These are phyloP conservation scores for Stagonosporopsis tanaceti DNA, from an alignment of 2,329 filamentous ascomycete genomes.

Conservation along the genomic window DNA sequence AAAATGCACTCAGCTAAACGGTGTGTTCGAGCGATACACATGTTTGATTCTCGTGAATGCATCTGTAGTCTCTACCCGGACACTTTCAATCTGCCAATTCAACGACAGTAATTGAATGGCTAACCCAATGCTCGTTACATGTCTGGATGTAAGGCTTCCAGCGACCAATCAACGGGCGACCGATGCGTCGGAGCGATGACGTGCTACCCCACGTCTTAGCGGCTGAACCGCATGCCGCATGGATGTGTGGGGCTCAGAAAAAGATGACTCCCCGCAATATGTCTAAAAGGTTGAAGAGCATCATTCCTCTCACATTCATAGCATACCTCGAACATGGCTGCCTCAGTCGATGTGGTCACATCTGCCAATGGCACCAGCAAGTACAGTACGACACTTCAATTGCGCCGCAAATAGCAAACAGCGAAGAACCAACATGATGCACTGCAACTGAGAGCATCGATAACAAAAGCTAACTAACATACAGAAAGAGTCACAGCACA, in stretches of 20 bases:
- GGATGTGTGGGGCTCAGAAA: constrained; percentile 22
- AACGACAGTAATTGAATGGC: too few relatives aligned
- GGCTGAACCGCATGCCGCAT: constrained; percentile 30
- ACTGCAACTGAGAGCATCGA: too few relatives aligned
- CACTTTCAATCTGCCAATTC: too few relatives aligned
- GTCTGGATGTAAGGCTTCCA: too few relatives aligned
- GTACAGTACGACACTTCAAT: constrained; percentile 31
- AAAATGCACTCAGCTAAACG: too few relatives aligned
- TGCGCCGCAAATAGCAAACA: not conserved
- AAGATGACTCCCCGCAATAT: constrained; percentile 40
- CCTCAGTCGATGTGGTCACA: constrained; percentile 14
- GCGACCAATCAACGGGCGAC: constrained; percentile 6
- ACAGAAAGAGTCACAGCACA: constrained; percentile 62
- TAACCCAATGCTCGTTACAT: too few relatives aligned
- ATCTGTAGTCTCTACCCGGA: too few relatives aligned
- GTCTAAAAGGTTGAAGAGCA: constrained; percentile 20
- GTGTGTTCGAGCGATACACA: too few relatives aligned
- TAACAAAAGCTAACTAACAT: constrained; percentile 24
- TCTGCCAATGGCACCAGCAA: constrained; percentile 34
- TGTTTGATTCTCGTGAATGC: too few relatives aligned
- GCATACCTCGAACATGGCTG: constrained; percentile 27
- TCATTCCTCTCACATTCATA: constrained; percentile 14
- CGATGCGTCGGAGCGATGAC: constrained; percentile 21
- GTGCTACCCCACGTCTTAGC: constrained; percentile 42
- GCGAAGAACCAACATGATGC: not conserved